Evolutionary conservation across 495 filamentous ascomycete species (phyloP).

Genomic region (Aspergillus asperescens): DNA sequence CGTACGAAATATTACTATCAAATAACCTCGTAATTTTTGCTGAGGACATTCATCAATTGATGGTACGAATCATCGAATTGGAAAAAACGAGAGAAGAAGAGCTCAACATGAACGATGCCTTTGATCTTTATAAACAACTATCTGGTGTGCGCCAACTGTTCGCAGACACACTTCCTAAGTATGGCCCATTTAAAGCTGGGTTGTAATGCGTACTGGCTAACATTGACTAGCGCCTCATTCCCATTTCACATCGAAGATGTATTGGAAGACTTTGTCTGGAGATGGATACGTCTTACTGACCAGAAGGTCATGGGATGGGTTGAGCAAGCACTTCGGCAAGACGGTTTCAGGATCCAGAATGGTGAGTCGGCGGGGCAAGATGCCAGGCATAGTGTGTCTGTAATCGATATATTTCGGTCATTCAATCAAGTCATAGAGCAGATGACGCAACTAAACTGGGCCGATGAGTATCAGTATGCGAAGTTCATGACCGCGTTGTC

Average conservation of each 20-base stretch:
- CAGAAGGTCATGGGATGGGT: conserved; percentile 76
- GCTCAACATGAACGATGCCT: conserved; percentile 82
- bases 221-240: conserved; percentile 51
- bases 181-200: conserved; percentile 17
- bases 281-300: conserved; percentile 82
- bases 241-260: conserved; percentile 80
- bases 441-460: conserved; percentile 81
- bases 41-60: conserved; percentile 75
- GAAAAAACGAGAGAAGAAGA: conserved; percentile 64
- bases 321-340: conserved; percentile 83
- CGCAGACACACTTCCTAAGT: conserved; percentile 60
- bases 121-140: conserved; percentile 86
- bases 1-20: conserved; percentile 71
- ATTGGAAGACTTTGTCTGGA: conserved; percentile 88
- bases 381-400: conserved; percentile 84
- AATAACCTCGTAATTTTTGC: conserved; percentile 86
- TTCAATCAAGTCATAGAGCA: conserved; percentile 89
- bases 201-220: conserved; percentile 2
- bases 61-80: conserved; percentile 69
- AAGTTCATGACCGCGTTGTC: conserved; percentile 96
- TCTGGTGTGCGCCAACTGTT: conserved; percentile 78
- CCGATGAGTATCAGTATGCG: conserved; percentile 86
- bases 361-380: conserved; percentile 62
- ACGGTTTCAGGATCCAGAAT: conserved; percentile 67
- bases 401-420: conserved; percentile 88